Evolutionary conservation across 169 alveolate genomes (phyloP).

Genomic region (Eimeria sp.): DNA sequence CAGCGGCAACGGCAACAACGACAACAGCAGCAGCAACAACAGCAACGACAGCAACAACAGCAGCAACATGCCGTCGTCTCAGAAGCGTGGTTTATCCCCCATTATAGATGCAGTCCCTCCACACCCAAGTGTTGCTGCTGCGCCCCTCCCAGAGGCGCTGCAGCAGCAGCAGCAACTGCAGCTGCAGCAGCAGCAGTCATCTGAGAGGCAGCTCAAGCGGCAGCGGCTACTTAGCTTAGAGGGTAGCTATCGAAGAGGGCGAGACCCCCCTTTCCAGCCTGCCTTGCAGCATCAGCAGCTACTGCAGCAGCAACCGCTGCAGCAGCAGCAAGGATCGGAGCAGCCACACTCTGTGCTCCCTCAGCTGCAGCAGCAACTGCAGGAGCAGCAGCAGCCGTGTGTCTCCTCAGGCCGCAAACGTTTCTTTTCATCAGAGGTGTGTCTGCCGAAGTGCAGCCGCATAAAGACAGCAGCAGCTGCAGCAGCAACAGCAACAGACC

Average conservation of each 20-base stretch:
- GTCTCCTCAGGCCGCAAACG: constrained; percentile 20
- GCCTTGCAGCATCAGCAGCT: not conserved
- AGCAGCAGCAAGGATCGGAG: not conserved
- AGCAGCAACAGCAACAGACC: not conserved
- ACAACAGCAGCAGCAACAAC: constrained; percentile 57
- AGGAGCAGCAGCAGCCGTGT: constrained; percentile 44
- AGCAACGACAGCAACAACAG: not conserved
- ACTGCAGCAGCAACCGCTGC: not conserved
- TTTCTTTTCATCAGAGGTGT: not conserved
- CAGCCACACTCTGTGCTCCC: constrained; percentile 5
- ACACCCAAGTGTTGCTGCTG: constrained; percentile 32
- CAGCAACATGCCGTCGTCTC: constrained; percentile 68
- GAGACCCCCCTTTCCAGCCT: constrained; percentile 20
- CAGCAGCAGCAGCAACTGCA: constrained; percentile 51
- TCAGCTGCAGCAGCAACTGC: constrained; percentile 23
- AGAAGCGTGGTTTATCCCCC: constrained; percentile 48
- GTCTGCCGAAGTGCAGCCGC: constrained; percentile 8
- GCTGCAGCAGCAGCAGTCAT: constrained; percentile 41
- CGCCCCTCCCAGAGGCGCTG: not conserved
- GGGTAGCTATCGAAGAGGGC: not conserved
- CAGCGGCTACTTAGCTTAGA: constrained; percentile 52
- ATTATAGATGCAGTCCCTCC: constrained; percentile 6
- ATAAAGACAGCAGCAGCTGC: constrained; percentile 27
- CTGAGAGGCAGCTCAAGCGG: constrained; percentile 31
- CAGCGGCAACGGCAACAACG: constrained; percentile 24